Evolutionary conservation across 2,329 filamentous ascomycete species (phyloP), one percentile per base, ranked within the genome.

Genomic region (Xylaria polymorpha): DNA sequence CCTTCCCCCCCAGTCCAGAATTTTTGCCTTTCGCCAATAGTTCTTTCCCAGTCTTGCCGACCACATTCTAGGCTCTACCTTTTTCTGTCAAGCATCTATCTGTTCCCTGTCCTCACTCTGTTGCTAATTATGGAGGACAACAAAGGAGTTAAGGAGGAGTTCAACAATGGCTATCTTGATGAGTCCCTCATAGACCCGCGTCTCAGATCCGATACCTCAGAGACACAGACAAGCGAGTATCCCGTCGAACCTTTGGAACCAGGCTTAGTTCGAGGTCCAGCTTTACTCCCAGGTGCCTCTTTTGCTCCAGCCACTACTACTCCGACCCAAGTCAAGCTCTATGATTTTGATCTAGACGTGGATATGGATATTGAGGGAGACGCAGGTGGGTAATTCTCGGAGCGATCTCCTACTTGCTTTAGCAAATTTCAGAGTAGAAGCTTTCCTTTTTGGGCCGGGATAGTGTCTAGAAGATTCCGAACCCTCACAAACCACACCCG

Each of bases 131-230:
- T 76, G 35, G 69, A 65, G 7, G 73, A 72, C 51, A 22, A 43
- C 35, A 44, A 39, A 41, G 51, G 55, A 35, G n/a, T 14, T 15
- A 35, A 53, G 7, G 18, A 46, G 3, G 46, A 43, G 37, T 6
- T 53, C 18, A 67, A 74, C 15, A 44, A 71, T 50, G 61, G 9
- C 35, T 63, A 3, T 64, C 76, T 9, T 41, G 71, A 48, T 74
- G 72, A 67, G 41, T 63, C 48, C 29, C 6, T 66, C 22, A 14
- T 67, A 8, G 67, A 69, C 55, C 67, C 67, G 32, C 63, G 59
- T 56, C 67, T 69, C 9, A 63, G 59, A 32, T 44, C 59, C 10
- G 41, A 43, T 12, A 9, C 18, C 12, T 14, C 22, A 43, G 37
- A 63, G 39, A 51, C 41, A 9, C 15, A 10, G 20, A 20, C 5